Evolutionary conservation across 805 yeast species (phyloP).

Genomic region (Cyberlindnera meyerae): DNA sequence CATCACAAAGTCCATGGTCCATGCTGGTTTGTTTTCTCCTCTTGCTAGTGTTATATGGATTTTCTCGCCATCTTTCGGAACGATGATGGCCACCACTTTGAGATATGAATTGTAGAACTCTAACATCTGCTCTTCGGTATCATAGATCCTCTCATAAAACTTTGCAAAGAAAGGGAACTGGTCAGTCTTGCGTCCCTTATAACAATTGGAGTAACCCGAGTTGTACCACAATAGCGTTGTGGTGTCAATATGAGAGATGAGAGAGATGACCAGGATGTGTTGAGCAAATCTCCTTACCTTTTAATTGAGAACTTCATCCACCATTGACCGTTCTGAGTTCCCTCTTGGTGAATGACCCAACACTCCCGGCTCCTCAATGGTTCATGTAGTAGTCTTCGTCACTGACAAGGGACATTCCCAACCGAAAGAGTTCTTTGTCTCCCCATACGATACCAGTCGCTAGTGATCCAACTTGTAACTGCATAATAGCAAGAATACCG

Average conservation of each 20-base stretch:
- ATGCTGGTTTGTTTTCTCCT: slow-evolving; percentile 34
- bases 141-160: slow-evolving; percentile 25
- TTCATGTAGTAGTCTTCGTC: slow-evolving; percentile 51
- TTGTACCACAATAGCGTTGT: slow-evolving; percentile 52
- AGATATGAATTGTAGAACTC: slow-evolving; percentile 34
- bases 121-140: slow-evolving; percentile 24
- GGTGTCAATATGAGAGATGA: slow-evolving; percentile 42
- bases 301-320: slow-evolving; percentile 14
- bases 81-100: slow-evolving; percentile 38
- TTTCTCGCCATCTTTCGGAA: slow-evolving; percentile 44
- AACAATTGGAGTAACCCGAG: slow-evolving; percentile 52
- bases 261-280: slow-evolving; percentile 58
- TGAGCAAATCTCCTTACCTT: slow-evolving; percentile 46
- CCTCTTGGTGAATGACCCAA: slow-evolving; percentile 38
- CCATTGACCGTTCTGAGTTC: slow-evolving; percentile 15
- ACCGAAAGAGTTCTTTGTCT: slow-evolving; percentile 65
- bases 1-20: slow-evolving; percentile 42
- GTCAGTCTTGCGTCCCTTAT: slow-evolving; percentile 26
- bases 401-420: slow-evolving; percentile 51
- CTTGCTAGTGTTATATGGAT: slow-evolving; percentile 34
- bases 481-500: slow-evolving; percentile 41
- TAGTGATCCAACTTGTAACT: slow-evolving; percentile 35
- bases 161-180: too few species aligned
- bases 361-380: slow-evolving; percentile 49
- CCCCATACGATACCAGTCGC: slow-evolving; percentile 54